These are phyloP conservation scores for Rhododendron ferrugineum DNA, from an alignment of 148 eudicot genomes.

Conservation along the genomic window DNA sequence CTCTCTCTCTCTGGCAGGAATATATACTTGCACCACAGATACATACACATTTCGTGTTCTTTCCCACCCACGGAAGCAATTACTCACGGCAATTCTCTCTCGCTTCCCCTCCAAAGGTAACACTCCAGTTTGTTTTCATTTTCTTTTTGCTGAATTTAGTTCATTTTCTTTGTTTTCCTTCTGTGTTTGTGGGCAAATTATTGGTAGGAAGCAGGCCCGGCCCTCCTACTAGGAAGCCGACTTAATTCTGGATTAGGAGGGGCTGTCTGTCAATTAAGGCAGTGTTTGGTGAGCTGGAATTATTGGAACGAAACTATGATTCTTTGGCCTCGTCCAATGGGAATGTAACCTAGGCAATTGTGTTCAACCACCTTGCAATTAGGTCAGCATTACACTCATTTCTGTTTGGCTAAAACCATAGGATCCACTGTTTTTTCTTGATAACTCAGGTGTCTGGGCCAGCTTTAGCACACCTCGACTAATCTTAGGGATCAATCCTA, in stretches of 20 bases:
- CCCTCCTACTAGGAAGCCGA: neutral
- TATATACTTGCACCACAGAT: neutral
- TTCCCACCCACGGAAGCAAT: slow-evolving; percentile 13
- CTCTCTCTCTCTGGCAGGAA: neutral
- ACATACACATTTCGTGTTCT: neutral
- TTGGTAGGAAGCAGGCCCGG: neutral
- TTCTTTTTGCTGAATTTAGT: neutral
- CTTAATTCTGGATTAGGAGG: neutral
- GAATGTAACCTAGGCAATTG: neutral
- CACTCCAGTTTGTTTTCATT: neutral
- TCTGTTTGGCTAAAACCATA: neutral
- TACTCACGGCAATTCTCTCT: slow-evolving; percentile 3
- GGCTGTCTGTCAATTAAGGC: neutral
- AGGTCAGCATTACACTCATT: neutral
- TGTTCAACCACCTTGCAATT: neutral
- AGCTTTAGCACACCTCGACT: neutral
- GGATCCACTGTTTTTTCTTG: neutral
- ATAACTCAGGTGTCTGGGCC: neutral
- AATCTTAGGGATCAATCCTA: neutral
- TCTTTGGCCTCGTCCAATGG: neutral
- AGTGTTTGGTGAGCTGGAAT: neutral
- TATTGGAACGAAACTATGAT: neutral
- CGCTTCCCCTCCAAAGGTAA: neutral
- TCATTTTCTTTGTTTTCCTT: neutral
- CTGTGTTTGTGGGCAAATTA: neutral